Base-by-base conservation (phyloP, 148 eudicot species). In the Amaranthus hypochondriacus region DNA sequence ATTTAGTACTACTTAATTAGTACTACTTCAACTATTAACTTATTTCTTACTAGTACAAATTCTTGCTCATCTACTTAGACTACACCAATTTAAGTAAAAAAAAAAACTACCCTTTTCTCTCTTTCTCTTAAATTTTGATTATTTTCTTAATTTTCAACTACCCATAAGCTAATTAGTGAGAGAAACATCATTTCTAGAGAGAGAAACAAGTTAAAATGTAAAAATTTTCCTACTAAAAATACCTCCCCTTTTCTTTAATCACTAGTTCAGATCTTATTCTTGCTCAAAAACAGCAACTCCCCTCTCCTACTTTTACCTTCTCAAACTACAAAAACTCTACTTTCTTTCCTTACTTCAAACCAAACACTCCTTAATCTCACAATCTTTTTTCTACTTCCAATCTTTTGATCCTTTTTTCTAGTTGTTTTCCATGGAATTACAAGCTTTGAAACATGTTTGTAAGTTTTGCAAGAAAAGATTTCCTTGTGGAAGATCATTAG, bases 401-500 rank as follows among this genome's bases (percentile, higher is more conserved):
- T 68, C 2, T 52, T 69, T 39, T 4, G 8, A 1, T 47, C 2
- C 7, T 14, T 50, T 21, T 51, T 50, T 3, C 3, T 66, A 4
- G n/a, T 42, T 15, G 49, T 76, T 39, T 69, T 55, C 48, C 13
- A 88, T 90, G 92, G 90, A 87, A 87, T 88, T 82, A 15, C 75
- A 76, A n/a, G 77, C 80, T 52, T 11, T 59, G 58, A 90, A 87
- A 67, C 91, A 95, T 68, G 64, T 79, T 21, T 95, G 97, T 83
- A 95, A 89, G 73, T 84, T 89, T 49, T 95, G 99, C 75, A 78
- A 62, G 78, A 95, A 87, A 72, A 81, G 80, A 64, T 95, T 92
- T 80, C 89, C 86, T 0, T 84, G 92, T 84, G 99, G 97, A 3
- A 87, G 99, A 92, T 95, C 97, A 50, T 77, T 95, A 57, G 97